These are phyloP conservation scores for Lichtheimia corymbifera DNA, from an alignment of 371 early-diverging fungal species.

Conservation along the genomic window DNA sequence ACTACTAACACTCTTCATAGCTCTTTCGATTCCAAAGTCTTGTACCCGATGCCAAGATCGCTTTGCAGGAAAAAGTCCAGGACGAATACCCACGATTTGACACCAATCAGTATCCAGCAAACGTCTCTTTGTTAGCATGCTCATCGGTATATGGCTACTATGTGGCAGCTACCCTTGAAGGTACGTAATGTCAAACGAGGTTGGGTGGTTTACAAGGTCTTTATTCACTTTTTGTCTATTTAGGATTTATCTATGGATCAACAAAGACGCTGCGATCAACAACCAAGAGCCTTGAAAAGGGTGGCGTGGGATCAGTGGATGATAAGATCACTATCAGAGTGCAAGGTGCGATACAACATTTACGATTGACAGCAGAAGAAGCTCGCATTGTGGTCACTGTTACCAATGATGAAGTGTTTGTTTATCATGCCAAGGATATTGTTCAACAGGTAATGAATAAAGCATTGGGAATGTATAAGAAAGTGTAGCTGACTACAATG, in stretches of 20 bases:
- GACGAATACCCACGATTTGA: slow-evolving; percentile 23
- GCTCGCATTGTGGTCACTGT: slow-evolving; percentile 26
- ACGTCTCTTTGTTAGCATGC: slow-evolving; percentile 36
- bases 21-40: slow-evolving; percentile 38
- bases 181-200: slow-evolving; percentile 12
- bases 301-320: slow-evolving; percentile 15
- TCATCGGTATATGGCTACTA: slow-evolving; percentile 42
- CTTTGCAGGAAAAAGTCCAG: slow-evolving; percentile 24
- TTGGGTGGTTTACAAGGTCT: too few species aligned
- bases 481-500: not conserved
- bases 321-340: slow-evolving; percentile 17
- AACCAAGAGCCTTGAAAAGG: slow-evolving; percentile 28
- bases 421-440: slow-evolving; percentile 35
- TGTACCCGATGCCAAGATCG: slow-evolving; percentile 44
- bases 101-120: slow-evolving; percentile 23
- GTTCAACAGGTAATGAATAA: slow-evolving; percentile 8
- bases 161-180: slow-evolving; percentile 35
- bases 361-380: slow-evolving; percentile 36
- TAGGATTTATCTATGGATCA: slow-evolving; percentile 40
- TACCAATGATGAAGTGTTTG: slow-evolving; percentile 21
- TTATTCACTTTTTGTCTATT: too few species aligned
- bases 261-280: slow-evolving; percentile 30
- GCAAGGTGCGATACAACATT: slow-evolving; percentile 31
- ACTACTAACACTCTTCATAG: slow-evolving; percentile 12
- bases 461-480: not conserved